These are phyloP conservation scores for Tetrahymena malaccensis DNA, from an alignment of 73 alveolate genomes.

Conservation along the genomic window DNA sequence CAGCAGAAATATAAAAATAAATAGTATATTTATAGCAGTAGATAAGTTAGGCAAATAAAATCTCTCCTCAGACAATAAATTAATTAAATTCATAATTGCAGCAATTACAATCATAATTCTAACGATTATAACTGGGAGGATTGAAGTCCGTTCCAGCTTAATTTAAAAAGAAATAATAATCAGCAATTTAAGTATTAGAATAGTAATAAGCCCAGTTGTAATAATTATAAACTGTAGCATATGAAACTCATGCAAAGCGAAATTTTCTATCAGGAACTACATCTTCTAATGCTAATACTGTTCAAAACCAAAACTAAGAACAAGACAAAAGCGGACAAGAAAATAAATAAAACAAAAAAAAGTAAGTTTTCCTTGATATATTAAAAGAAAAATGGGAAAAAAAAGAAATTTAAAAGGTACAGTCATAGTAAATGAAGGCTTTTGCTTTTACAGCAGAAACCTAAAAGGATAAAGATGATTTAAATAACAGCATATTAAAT, in stretches of 20 bases:
- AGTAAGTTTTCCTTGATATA: background rate
- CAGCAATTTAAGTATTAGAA: background rate
- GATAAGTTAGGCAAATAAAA: background rate
- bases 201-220: background rate
- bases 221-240: background rate
- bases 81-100: background rate
- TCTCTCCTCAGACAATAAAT: background rate
- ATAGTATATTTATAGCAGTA: background rate
- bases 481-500: background rate
- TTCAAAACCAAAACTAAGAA: background rate
- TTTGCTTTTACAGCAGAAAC: background rate
- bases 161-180: background rate
- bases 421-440: background rate
- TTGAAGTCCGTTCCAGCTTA: background rate
- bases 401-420: background rate
- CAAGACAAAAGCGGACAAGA: background rate
- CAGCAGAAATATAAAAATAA: background rate
- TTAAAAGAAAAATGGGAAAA: background rate
- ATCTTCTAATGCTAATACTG: background rate
- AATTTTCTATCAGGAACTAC: background rate
- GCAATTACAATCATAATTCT: background rate
- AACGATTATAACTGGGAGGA: background rate
- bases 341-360: background rate
- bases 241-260: background rate
- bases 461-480: background rate